Conservation (phyloP, 306 rosid species). For the Sicyos baderoa region DNA sequence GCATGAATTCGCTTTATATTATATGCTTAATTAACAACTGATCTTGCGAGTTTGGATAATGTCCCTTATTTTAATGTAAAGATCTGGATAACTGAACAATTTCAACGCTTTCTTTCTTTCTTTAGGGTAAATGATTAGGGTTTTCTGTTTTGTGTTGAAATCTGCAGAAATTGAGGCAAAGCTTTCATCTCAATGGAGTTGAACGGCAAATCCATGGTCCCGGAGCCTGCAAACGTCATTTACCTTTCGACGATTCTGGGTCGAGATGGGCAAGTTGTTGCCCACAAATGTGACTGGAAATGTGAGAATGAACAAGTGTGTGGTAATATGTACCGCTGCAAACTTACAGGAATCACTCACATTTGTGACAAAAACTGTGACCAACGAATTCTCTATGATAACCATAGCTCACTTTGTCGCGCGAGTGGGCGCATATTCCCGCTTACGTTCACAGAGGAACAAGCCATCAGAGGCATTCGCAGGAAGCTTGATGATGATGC, state of each 20-base stretch:
- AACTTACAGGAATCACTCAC: constrained; percentile 86
- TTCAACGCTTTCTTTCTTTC: background rate
- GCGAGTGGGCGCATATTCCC: constrained; percentile 73
- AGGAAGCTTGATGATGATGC: constrained; percentile 73
- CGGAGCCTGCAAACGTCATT: constrained; percentile 77
- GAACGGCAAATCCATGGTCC: constrained; percentile 59
- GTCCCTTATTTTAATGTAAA: background rate
- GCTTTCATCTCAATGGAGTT: constrained; percentile 52
- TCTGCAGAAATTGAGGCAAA: constrained; percentile 48
- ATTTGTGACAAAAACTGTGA: constrained; percentile 96
- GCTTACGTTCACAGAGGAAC: constrained; percentile 59
- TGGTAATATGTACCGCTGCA: constrained; percentile 94
- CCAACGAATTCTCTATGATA: constrained; percentile 91
- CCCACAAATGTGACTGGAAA: constrained; percentile 93
- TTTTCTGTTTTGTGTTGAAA: constrained; percentile 45
- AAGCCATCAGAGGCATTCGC: constrained; percentile 70
- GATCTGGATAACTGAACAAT: background rate
- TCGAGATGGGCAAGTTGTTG: constrained; percentile 48
- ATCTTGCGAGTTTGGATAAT: background rate
- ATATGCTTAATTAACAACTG: background rate
- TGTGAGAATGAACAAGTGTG: constrained; percentile 85
- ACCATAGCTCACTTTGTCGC: constrained; percentile 82
- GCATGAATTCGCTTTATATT: background rate
- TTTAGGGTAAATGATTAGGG: too few species aligned
- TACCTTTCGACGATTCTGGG: constrained; percentile 88